Evolutionary conservation across 768 basidiomycete species (phyloP), one percentile per base, ranked within the genome.

Genomic region (Amanita pseudoporphyria): DNA sequence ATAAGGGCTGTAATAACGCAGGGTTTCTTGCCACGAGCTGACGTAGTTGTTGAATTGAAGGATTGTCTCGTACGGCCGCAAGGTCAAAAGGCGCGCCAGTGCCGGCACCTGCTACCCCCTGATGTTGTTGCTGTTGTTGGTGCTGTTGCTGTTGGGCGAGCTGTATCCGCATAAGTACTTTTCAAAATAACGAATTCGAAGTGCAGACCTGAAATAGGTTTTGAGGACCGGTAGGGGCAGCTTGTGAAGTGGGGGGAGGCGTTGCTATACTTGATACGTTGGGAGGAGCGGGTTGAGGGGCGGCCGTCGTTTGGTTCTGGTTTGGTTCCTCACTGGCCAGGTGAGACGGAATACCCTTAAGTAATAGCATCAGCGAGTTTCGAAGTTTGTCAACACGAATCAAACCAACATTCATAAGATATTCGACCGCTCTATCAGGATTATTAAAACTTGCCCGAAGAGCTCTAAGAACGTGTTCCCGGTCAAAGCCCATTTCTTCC

Each of bases 391-490:
- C 49, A 36, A 38, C 36, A 40, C 35, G 41, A 56, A 42, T 10
- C 36, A 30, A 10, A 69, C 84, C 56, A 57, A 94, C 95, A 53
- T 62, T 95, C 79, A 98, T 84, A 49, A 99, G 70, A 66, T 99
- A 99, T 64, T 99, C 96, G n/a, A 92, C 95, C 6, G 96, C 96
- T 26, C 96, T 79, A 58, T 98, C 93, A 6, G 96, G 88, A 67
- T 99, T 98, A 67, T 99, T 99, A 70, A 78, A 99, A 61, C 89
- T 93, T 22, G 94, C 96, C 52, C 91, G 75, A 63, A 99, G 63
- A 3, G 94, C 93, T 13, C 82, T 78, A 59, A 82, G 65, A 36
- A 97, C 90, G 59, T 90, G 79, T 3, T 93, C 92, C 33, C 82
- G 76, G 52, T 78, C 76, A 58, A 94, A 98, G 6, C 96, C 96